These are phyloP conservation scores for Hortaea werneckii DNA, from an alignment of 2,329 filamentous ascomycete species.

Conservation along the genomic window DNA sequence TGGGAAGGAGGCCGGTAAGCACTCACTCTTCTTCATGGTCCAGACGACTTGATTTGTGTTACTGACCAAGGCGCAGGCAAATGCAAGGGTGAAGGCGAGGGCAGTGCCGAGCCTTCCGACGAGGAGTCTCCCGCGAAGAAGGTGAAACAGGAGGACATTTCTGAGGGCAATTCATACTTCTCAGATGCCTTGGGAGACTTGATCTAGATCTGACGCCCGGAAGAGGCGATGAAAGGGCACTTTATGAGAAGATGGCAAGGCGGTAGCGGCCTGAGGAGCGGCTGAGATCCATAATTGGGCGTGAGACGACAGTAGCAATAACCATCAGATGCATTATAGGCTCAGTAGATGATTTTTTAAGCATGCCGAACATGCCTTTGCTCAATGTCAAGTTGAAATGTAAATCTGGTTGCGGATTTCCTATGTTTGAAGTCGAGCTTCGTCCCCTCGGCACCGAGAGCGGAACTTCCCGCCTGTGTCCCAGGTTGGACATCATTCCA, in stretches of 20 bases:
- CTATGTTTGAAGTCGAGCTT: too few relatives aligned
- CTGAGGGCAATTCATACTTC: conserved; percentile 3
- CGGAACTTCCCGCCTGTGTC: neutral
- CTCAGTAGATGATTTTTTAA: too few relatives aligned
- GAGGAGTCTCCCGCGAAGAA: conserved; percentile 12
- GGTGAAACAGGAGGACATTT: conserved; percentile 4
- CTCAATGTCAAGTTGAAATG: too few relatives aligned
- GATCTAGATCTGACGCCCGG: too few relatives aligned
- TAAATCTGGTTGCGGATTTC: too few relatives aligned
- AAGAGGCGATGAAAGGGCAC: too few relatives aligned
- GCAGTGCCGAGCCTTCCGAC: conserved; percentile 3
- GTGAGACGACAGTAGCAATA: neutral
- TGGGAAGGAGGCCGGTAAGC: neutral
- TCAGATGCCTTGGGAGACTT: too few relatives aligned
- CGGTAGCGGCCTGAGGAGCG: neutral
- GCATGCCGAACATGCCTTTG: too few relatives aligned
- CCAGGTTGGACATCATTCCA: neutral
- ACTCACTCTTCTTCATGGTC: neutral
- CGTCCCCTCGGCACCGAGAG: neutral
- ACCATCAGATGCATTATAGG: neutral
- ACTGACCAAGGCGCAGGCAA: neutral
- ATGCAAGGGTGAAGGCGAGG: neutral
- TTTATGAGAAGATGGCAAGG: neutral
- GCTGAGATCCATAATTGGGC: neutral
- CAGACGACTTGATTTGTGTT: neutral